Conservation (phyloP, 1,139 yeast genomes). For the Entelexis sorbosivorans region DNA sequence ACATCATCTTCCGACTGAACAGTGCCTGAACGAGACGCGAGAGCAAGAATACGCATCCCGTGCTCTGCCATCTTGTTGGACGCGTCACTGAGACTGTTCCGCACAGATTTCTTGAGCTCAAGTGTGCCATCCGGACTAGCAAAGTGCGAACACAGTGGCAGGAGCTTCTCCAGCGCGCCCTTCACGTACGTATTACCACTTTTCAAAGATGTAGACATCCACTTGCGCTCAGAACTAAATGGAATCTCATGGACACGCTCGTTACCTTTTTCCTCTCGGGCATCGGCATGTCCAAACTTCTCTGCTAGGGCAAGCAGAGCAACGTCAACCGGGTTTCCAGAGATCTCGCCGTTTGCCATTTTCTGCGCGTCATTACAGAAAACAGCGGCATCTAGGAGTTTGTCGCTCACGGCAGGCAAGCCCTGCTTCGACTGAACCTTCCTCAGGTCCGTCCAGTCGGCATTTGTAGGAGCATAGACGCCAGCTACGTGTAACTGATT, state of each 20-base stretch:
- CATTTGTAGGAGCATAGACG: conserved; percentile 47
- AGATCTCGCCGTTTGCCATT: conserved; percentile 33
- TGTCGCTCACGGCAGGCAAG: conserved; percentile 6
- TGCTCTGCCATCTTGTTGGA: conserved; percentile 61
- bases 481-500: conserved; percentile 89
- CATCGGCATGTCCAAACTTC: conserved; percentile 61
- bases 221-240: conserved; percentile 72
- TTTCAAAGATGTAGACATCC: conserved; percentile 48
- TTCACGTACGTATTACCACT: conserved; percentile 48
- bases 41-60: conserved; percentile 77
- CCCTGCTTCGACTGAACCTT: neutral
- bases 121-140: conserved; percentile 38
- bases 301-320: conserved; percentile 69
- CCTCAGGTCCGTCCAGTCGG: conserved; percentile 20
- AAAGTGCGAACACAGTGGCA: conserved; percentile 51
- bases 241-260: conserved; percentile 63
- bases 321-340: conserved; percentile 91
- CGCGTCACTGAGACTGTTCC: conserved; percentile 39
- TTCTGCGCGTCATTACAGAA: conserved; percentile 63
- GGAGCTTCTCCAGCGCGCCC: conserved; percentile 79
- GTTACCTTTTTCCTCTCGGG: conserved; percentile 41
- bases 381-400: conserved; percentile 54
- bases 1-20: conserved; percentile 33
- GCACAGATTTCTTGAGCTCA: conserved; percentile 43
- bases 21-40: conserved; percentile 40